Conservation (phyloP, 805 yeast genomes). For the Huiozyma naganishii region DNA sequence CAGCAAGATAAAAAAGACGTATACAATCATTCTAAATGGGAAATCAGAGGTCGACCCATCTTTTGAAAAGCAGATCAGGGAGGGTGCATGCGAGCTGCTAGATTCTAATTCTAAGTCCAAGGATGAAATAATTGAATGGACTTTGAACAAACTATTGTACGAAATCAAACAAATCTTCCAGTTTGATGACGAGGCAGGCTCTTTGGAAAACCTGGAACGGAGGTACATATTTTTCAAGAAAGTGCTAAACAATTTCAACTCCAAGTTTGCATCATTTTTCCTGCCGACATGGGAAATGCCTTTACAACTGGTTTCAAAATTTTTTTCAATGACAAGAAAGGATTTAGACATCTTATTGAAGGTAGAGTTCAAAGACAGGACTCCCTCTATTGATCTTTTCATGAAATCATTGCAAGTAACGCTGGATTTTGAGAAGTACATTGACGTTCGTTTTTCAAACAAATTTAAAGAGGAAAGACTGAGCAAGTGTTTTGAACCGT, state of each 20-base stretch:
- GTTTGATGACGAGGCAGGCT: constrained; percentile 84
- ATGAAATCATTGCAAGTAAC: constrained; percentile 65
- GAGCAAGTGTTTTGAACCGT: constrained; percentile 74
- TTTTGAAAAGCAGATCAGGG: constrained; percentile 27
- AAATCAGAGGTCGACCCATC: constrained; percentile 1
- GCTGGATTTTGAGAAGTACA: constrained; percentile 68
- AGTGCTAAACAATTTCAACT: constrained; percentile 48
- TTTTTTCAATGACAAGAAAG: constrained; percentile 57
- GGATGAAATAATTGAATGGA: constrained; percentile 61
- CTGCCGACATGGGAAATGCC: constrained; percentile 67
- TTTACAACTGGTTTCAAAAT: constrained; percentile 44
- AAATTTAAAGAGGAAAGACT: constrained; percentile 33
- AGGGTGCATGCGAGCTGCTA: constrained; percentile 61
- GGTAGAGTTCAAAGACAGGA: constrained; percentile 30
- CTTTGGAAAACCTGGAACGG: constrained; percentile 74
- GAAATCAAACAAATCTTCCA: constrained; percentile 72
- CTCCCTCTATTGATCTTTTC: constrained; percentile 50
- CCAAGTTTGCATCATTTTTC: constrained; percentile 43
- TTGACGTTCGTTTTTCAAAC: constrained; percentile 52
- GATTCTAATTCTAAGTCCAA: constrained; percentile 46
- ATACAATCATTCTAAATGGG: constrained; percentile 4
- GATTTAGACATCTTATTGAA: constrained; percentile 51
- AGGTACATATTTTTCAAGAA: constrained; percentile 75
- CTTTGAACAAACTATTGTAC: constrained; percentile 50
- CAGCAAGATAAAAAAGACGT: constrained; percentile 13